These are phyloP conservation scores for Botrytis fragariae DNA, from an alignment of 2,329 filamentous ascomycete species.

Conservation along the genomic window DNA sequence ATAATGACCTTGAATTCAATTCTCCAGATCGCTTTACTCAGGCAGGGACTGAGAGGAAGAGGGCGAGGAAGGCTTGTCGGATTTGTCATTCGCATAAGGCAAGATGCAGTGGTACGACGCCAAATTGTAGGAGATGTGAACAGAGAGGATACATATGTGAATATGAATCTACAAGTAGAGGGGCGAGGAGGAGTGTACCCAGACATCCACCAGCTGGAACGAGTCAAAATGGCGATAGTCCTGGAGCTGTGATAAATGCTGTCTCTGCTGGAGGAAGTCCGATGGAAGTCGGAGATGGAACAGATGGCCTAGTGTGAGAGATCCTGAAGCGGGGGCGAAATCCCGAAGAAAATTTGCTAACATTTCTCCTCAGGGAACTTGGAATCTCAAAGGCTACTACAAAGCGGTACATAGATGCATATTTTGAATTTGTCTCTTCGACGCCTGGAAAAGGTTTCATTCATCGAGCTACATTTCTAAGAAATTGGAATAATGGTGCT, in stretches of 20 bases:
- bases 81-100: constrained; percentile 21
- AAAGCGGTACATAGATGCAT: constrained; percentile 19
- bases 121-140: constrained; percentile 19
- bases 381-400: constrained; percentile 13
- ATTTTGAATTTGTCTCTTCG: constrained; percentile 21
- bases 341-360: neutral
- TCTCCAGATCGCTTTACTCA: constrained; percentile 18
- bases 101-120: constrained; percentile 13
- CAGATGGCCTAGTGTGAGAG: constrained; percentile 14
- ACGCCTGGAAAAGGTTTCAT: constrained; percentile 19
- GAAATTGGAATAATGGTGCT: constrained; percentile 19
- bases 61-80: constrained; percentile 16
- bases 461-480: constrained; percentile 18
- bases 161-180: constrained; percentile 16
- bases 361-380: neutral
- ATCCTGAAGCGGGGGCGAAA: neutral
- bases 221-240: constrained; percentile 15
- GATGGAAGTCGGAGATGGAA: constrained; percentile 9
- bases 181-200: constrained; percentile 11
- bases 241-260: neutral
- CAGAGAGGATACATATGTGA: constrained; percentile 18
- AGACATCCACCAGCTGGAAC: constrained; percentile 9
- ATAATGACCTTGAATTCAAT: constrained; percentile 18
- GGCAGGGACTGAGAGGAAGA: constrained; percentile 16
- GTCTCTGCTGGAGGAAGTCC: constrained; percentile 15